phyloP scores from a whole-genome alignment of 441 rosid species.

The Biscutella auriculata region DNA sequence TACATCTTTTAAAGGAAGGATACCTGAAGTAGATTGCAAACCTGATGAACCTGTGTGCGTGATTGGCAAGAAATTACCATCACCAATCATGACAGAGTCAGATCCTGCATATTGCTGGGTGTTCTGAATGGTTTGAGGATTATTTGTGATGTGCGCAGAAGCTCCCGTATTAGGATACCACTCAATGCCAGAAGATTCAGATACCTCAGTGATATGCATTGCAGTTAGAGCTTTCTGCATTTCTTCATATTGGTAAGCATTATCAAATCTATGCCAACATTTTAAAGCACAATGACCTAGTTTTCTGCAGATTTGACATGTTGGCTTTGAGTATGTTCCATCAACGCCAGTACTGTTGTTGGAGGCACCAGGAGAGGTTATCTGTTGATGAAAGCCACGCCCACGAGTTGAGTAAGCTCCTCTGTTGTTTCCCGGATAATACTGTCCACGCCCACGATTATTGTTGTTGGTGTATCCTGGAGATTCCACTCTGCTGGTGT shows the following conservation, averaged over 20 bases:
- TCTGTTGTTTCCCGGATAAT: no score
- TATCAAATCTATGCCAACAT: neutral
- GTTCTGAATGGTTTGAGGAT: neutral
- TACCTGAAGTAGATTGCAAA: neutral
- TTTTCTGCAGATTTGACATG: neutral
- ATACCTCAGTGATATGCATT: neutral
- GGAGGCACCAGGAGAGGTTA: no score
- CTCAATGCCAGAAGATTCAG: fast-evolving
- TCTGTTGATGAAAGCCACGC: no score
- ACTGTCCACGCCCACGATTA: neutral
- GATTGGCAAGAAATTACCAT: neutral
- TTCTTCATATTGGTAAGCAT: neutral
- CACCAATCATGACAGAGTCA: neutral
- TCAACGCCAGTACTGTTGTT: no score
- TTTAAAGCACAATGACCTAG: neutral
- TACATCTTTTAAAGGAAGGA: neutral
- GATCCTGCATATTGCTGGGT: neutral
- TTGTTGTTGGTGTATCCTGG: no score
- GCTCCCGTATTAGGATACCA: neutral
- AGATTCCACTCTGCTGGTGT: no score
- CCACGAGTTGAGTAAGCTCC: neutral
- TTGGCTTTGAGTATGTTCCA: no score
- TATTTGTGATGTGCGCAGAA: neutral
- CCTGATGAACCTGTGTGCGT: neutral
- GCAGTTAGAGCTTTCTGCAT: neutral